A percentile compares a stretch with the other conserved stretches of the same genome.
phyloP scores from a whole-genome alignment of 441 rosid genomes.

The Syzygium malaccense region DNA sequence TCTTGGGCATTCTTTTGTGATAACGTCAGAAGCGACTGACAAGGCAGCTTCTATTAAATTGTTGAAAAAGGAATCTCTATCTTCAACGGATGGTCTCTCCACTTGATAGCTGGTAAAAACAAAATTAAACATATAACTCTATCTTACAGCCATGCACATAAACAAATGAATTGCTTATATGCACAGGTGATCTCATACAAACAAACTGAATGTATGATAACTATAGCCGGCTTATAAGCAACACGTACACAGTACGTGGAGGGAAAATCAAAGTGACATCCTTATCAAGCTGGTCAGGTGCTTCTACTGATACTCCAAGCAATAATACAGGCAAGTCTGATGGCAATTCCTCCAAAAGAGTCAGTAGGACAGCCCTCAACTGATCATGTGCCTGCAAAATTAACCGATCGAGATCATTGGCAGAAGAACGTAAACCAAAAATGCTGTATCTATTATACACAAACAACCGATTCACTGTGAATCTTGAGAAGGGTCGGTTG shows the following conservation, averaged over 20 bases:
- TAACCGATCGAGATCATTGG: neutral
- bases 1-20: constrained; percentile 36
- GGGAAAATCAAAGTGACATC: constrained; percentile 52
- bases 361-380: constrained; percentile 83
- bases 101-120: constrained; percentile 65
- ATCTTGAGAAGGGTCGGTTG: constrained; percentile 2
- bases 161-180: neutral
- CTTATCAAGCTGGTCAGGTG: constrained; percentile 47
- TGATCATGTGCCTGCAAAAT: constrained; percentile 91
- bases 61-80: constrained; percentile 73
- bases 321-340: constrained; percentile 83
- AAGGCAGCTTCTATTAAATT: constrained; percentile 87
- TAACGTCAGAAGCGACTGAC: constrained; percentile 64
- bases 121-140: constrained; percentile 8
- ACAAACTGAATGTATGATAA: neutral
- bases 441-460: neutral
- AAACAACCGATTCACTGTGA: neutral
- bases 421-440: neutral
- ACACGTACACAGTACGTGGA: constrained; percentile 68
- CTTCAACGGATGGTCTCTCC: constrained; percentile 67
- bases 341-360: constrained; percentile 91
- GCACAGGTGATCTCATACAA: neutral
- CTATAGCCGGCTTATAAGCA: neutral
- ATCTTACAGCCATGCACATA: neutral
- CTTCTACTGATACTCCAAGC: constrained; percentile 66